Evolutionary conservation across 495 filamentous ascomycete genomes (phyloP).

Genomic region (Aspergillus olivimuriae): DNA sequence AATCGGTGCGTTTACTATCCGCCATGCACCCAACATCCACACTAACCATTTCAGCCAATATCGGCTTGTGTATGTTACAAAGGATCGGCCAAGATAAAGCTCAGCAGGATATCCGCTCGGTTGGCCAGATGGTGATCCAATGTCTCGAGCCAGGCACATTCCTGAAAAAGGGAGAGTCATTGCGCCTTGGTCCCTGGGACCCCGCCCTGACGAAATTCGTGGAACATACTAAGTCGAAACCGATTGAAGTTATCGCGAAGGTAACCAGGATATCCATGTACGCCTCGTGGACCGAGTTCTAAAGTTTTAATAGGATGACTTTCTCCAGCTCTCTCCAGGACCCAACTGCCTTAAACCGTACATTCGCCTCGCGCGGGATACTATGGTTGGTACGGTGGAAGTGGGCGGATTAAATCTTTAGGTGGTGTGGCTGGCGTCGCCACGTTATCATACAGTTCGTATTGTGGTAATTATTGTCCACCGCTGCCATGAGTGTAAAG

Average conservation of each 20-base stretch:
- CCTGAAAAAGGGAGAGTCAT: conserved; percentile 2
- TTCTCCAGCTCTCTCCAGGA: conserved; percentile 8
- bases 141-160: conserved; percentile 8
- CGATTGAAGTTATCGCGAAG: conserved; percentile 1
- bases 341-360: conserved; percentile 5
- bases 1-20: conserved; percentile 6
- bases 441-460: no score
- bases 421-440: no score
- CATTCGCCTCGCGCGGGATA: conserved; percentile 6
- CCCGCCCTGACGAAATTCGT: conserved; percentile 1
- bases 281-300: no score
- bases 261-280: conserved; percentile 2
- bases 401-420: background rate
- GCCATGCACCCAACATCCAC: background rate
- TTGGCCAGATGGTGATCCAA: conserved; percentile 6
- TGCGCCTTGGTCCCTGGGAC: conserved; percentile 3
- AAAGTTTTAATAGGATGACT: conserved; percentile 10
- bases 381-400: conserved; percentile 1
- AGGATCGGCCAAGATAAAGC: background rate
- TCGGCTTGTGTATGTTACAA: conserved; percentile 5
- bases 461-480: no score
- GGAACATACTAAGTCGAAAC: conserved; percentile 3
- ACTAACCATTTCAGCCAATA: no score
- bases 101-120: conserved; percentile 2
- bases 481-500: no score